phyloP scores from a whole-genome alignment of 2,329 filamentous ascomycete genomes.

The Trichophyton equinum region DNA sequence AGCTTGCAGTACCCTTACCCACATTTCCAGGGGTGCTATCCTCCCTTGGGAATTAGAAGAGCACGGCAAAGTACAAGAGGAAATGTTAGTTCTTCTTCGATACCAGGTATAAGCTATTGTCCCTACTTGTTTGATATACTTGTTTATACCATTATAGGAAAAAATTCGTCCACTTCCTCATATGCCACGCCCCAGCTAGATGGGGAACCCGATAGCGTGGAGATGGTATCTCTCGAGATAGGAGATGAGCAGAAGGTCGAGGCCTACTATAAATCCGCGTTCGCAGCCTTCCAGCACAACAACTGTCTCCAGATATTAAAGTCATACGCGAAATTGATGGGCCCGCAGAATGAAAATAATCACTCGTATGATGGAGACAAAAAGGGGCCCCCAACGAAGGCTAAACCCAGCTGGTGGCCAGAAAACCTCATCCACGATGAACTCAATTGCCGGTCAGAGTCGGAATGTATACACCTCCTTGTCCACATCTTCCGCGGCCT shows the following conservation, averaged over 20 bases:
- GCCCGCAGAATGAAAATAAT: constrained; percentile 36
- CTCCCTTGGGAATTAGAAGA: neutral
- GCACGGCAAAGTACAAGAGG: neutral
- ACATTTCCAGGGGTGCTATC: neutral
- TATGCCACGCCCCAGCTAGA: neutral
- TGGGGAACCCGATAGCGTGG: neutral
- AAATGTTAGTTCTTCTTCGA: neutral
- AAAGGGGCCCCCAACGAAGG: constrained; percentile 31
- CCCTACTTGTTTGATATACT: neutral
- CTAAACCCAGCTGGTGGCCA: constrained; percentile 22
- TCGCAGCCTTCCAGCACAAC: constrained; percentile 33
- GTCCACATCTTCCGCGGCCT: constrained; percentile 32
- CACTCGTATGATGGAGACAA: constrained; percentile 38
- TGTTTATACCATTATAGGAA: neutral
- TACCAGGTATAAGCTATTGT: neutral
- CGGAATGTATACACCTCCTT: constrained; percentile 29
- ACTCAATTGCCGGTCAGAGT: constrained; percentile 37
- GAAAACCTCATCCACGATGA: constrained; percentile 34
- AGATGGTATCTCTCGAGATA: constrained; percentile 19
- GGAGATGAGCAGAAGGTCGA: constrained; percentile 28
- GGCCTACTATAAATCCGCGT: constrained; percentile 35
- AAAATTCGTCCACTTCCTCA: neutral
- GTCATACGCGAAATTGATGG: constrained; percentile 35
- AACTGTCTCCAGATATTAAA: constrained; percentile 34
- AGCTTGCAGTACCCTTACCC: neutral